Conservation (phyloP, 1,284 basidiomycete genomes). For the Farysia itapuensis region DNA sequence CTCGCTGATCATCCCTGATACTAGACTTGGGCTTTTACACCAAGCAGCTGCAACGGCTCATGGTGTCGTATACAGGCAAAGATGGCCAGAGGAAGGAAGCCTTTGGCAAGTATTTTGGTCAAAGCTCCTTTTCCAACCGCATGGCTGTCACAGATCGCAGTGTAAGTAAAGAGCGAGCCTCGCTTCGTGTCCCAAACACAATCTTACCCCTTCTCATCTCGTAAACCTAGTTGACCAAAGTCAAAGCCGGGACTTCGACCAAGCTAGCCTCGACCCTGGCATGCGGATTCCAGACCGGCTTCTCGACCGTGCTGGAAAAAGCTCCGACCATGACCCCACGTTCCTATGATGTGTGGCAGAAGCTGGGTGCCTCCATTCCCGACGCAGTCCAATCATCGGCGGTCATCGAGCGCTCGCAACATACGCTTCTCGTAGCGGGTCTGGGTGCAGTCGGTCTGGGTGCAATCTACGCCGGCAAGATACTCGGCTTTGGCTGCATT, state of each 20-base stretch:
- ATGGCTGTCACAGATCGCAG: slow-evolving; percentile 14
- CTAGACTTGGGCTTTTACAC: slow-evolving; percentile 6
- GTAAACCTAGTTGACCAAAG: slow-evolving; percentile 12
- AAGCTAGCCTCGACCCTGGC: slow-evolving; percentile 14
- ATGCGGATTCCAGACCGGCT: slow-evolving; percentile 21
- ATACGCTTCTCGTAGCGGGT: slow-evolving; percentile 15
- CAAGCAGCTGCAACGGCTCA: slow-evolving; percentile 14
- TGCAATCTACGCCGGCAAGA: slow-evolving; percentile 13
- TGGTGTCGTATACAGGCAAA: slow-evolving; percentile 3
- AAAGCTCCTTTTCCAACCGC: slow-evolving; percentile 24
- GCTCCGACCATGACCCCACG: slow-evolving; percentile 9
- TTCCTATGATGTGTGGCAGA: slow-evolving; percentile 10
- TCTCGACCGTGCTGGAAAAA: slow-evolving; percentile 18
- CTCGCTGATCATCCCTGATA: too few relatives aligned
- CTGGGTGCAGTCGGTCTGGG: slow-evolving; percentile 15
- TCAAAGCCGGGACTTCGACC: slow-evolving; percentile 10
- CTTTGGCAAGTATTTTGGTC: slow-evolving; percentile 16
- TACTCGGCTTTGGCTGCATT: slow-evolving; percentile 8
- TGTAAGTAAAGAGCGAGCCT: slow-evolving; percentile 6
- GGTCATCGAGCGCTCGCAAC: slow-evolving; percentile 8
- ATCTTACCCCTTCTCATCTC: neutral
- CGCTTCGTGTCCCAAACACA: too few relatives aligned
- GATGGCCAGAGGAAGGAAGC: slow-evolving; percentile 7
- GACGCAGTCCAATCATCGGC: neutral
- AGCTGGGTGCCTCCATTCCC: slow-evolving; percentile 1